Conservation (phyloP, 352 stramenopile species). For the Phytopythium helicoides region DNA sequence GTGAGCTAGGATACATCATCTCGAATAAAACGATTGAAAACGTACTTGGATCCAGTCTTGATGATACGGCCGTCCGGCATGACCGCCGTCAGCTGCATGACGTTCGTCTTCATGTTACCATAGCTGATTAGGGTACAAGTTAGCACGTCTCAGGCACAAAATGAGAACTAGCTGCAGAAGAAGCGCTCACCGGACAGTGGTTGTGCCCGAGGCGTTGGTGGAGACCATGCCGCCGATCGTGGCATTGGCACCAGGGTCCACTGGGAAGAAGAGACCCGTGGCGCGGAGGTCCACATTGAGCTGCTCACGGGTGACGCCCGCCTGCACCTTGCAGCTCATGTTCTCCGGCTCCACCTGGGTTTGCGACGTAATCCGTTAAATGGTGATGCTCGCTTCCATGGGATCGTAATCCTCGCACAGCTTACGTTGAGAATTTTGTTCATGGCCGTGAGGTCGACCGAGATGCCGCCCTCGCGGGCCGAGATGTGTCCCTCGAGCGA, state of each 20-base stretch:
- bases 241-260: slow-evolving; percentile 96
- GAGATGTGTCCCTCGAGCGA: slow-evolving; percentile 95
- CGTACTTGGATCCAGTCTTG: slow-evolving; percentile 82
- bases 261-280: slow-evolving; percentile 92
- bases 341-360: slow-evolving; percentile 52
- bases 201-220: slow-evolving; percentile 88
- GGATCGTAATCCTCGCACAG: not conserved
- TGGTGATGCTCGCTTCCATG: not conserved
- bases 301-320: slow-evolving; percentile 90
- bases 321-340: slow-evolving; percentile 91
- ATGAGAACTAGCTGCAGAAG: no score
- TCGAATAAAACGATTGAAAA: not conserved
- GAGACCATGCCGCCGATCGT: slow-evolving; percentile 94
- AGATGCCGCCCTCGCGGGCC: slow-evolving; percentile 83
- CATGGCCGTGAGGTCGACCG: slow-evolving; percentile 86
- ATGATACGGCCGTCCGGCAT: slow-evolving; percentile 85
- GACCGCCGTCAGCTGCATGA: slow-evolving; percentile 92
- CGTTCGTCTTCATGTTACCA: slow-evolving; percentile 96
- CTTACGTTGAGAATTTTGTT: slow-evolving; percentile 59
- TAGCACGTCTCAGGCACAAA: no score
- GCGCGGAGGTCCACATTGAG: slow-evolving; percentile 86
- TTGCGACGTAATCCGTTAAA: not conserved
- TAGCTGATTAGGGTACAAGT: slow-evolving; percentile 41
- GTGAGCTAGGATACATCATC: no score
- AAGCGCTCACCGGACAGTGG: slow-evolving; percentile 35